phyloP scores from a whole-genome alignment of 192 early-diverging fungal species.

The Coemansia sp. region DNA sequence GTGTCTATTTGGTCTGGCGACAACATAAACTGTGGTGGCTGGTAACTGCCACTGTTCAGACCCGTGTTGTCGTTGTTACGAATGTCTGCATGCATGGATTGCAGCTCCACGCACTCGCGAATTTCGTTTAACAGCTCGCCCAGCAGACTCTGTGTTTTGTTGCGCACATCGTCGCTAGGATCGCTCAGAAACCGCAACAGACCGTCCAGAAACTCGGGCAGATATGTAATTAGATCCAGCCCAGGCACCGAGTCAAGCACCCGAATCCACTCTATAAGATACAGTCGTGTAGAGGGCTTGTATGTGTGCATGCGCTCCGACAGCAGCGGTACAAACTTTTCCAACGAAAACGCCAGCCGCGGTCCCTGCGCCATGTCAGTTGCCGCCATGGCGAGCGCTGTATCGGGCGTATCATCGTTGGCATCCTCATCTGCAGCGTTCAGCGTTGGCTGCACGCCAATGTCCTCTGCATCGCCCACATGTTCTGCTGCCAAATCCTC shows the following conservation, averaged over 20 bases:
- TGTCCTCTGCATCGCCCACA: not conserved
- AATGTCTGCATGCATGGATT: not conserved
- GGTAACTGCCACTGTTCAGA: not conserved
- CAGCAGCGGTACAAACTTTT: slow-evolving; percentile 90
- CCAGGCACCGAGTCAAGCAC: slow-evolving; percentile 92
- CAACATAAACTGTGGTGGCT: not conserved
- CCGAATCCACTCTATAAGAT: slow-evolving; percentile 92
- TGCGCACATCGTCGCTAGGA: slow-evolving; percentile 83
- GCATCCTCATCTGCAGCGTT: not conserved
- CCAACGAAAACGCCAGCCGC: slow-evolving; percentile 77
- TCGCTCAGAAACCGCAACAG: slow-evolving; percentile 88
- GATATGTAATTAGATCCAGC: slow-evolving; percentile 83
- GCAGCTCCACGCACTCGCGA: slow-evolving; percentile 53
- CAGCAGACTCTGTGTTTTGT: slow-evolving; percentile 74
- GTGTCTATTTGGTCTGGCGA: not conserved
- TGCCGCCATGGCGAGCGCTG: not conserved
- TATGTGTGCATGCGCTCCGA: slow-evolving; percentile 87
- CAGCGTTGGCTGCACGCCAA: not conserved
- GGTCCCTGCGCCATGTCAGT: slow-evolving; percentile 4
- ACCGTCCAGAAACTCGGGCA: slow-evolving; percentile 94
- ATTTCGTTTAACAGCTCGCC: slow-evolving; percentile 92
- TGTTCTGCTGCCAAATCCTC: slow-evolving; percentile 1
- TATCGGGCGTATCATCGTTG: not conserved
- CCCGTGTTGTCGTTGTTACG: not conserved
- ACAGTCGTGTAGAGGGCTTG: slow-evolving; percentile 87